These are phyloP conservation scores for Truncatella angustata DNA, from an alignment of 2,329 filamentous ascomycete genomes.

Conservation along the genomic window DNA sequence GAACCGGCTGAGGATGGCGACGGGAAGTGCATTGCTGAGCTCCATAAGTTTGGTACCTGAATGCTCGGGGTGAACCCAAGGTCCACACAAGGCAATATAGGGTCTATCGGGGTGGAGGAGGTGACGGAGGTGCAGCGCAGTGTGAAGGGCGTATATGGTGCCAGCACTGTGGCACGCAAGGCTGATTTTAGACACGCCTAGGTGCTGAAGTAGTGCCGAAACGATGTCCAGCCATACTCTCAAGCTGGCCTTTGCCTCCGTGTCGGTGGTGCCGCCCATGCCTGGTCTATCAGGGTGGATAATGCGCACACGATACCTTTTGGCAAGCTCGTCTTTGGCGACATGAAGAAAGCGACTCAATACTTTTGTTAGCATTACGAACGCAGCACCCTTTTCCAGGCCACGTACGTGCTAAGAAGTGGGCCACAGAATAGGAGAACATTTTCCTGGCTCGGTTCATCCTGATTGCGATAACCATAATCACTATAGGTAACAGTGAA, in stretches of 20 bases:
- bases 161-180: conserved; percentile 20
- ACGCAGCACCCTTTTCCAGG: no score
- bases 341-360: conserved; percentile 10
- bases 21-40: conserved; percentile 14
- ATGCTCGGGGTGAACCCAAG: conserved; percentile 20
- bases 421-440: conserved; percentile 5
- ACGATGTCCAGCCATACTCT: conserved; percentile 28
- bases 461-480: not conserved
- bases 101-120: conserved; percentile 19
- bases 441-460: conserved; percentile 10
- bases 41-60: conserved; percentile 15
- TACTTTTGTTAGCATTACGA: not conserved
- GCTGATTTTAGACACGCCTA: conserved; percentile 26
- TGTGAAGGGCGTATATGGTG: conserved; percentile 20
- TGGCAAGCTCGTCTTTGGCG: conserved; percentile 31
- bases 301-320: conserved; percentile 29
- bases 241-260: conserved; percentile 19
- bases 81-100: conserved; percentile 15
- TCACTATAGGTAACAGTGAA: conserved; percentile 16
- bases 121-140: conserved; percentile 20
- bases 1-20: conserved; percentile 14
- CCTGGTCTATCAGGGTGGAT: conserved; percentile 33
- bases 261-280: conserved; percentile 31
- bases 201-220: conserved; percentile 30
- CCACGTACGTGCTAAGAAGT: not conserved